These are phyloP conservation scores for Lasiodiplodia sp. DNA, from an alignment of 2,329 filamentous ascomycete genomes.

Conservation along the genomic window DNA sequence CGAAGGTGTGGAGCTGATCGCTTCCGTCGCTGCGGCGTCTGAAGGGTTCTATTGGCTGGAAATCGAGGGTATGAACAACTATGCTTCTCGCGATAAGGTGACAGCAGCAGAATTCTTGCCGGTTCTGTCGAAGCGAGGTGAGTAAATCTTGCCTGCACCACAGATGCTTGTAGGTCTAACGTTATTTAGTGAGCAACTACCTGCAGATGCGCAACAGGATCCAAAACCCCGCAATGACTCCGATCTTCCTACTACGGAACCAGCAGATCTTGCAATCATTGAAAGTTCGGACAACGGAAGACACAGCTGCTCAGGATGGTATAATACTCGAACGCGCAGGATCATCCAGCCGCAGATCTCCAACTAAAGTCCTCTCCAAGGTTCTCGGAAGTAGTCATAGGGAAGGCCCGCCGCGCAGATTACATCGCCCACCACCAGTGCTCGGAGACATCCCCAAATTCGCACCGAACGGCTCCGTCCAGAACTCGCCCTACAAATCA, in stretches of 20 bases:
- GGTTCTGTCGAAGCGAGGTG: constrained; percentile 76
- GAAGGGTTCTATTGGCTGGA: constrained; percentile 65
- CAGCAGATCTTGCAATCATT: constrained; percentile 77
- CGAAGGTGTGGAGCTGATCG: constrained; percentile 72
- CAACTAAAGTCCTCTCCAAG: constrained; percentile 87
- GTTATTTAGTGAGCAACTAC: constrained; percentile 69
- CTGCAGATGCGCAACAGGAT: constrained; percentile 74
- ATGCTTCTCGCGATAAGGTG: constrained; percentile 76
- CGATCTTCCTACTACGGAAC: constrained; percentile 78
- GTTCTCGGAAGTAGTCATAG: constrained; percentile 71
- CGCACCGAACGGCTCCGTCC: constrained; percentile 37
- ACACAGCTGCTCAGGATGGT: constrained; percentile 35
- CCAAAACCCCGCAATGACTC: constrained; percentile 68
- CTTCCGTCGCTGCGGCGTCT: constrained; percentile 64
- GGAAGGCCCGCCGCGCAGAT: constrained; percentile 42
- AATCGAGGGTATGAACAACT: constrained; percentile 71
- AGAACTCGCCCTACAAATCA: constrained; percentile 39
- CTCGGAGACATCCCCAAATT: constrained; percentile 45
- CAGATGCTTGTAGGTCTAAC: constrained; percentile 14
- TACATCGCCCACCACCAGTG: constrained; percentile 42
- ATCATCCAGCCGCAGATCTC: constrained; percentile 76
- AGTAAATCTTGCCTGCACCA: constrained; percentile 43
- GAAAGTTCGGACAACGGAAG: constrained; percentile 65
- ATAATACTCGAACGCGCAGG: constrained; percentile 38
- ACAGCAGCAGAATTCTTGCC: constrained; percentile 75